A percentile compares a stretch with the other conserved stretches of the same genome.
Evolutionary conservation across 345 rosid species (phyloP).

Genomic region (Noccaea caerulescens): DNA sequence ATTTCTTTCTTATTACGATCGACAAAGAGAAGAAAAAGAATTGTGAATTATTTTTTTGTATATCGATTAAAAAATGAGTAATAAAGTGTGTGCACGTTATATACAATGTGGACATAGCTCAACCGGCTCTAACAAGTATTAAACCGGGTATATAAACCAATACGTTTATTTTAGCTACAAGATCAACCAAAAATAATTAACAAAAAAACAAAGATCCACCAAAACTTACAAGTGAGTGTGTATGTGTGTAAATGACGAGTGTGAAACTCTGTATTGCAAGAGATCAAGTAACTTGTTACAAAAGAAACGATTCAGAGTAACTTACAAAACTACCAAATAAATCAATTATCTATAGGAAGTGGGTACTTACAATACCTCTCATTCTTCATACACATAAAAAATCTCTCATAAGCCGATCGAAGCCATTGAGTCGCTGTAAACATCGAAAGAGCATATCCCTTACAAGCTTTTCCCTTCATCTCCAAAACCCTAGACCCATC

Average conservation of each 20-base stretch:
- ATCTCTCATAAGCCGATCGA: constrained; percentile 75
- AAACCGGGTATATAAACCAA: constrained; percentile 9
- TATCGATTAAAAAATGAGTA: neutral
- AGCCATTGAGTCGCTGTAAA: constrained; percentile 76
- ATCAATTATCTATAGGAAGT: constrained; percentile 55
- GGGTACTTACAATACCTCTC: constrained; percentile 60
- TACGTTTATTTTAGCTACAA: constrained; percentile 17
- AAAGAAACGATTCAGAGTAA: constrained; percentile 14
- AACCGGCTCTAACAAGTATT: neutral
- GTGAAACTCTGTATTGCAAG: constrained; percentile 1
- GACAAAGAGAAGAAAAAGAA: neutral
- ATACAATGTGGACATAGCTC: neutral
- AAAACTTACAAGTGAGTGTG: constrained; percentile 1
- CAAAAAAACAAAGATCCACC: too few relatives aligned
- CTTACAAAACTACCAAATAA: neutral
- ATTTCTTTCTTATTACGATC: neutral
- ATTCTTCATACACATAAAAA: constrained; percentile 78
- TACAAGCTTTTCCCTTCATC: constrained; percentile 59
- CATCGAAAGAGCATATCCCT: constrained; percentile 52
- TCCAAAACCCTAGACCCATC: constrained; percentile 56
- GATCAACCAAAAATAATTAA: neutral
- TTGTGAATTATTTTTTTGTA: neutral
- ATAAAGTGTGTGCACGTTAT: too few relatives aligned
- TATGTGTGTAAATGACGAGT: neutral
- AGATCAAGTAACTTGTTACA: constrained; percentile 12